Conservation (phyloP, 1,139 yeast genomes). For the Nakaseomyces sp. region DNA sequence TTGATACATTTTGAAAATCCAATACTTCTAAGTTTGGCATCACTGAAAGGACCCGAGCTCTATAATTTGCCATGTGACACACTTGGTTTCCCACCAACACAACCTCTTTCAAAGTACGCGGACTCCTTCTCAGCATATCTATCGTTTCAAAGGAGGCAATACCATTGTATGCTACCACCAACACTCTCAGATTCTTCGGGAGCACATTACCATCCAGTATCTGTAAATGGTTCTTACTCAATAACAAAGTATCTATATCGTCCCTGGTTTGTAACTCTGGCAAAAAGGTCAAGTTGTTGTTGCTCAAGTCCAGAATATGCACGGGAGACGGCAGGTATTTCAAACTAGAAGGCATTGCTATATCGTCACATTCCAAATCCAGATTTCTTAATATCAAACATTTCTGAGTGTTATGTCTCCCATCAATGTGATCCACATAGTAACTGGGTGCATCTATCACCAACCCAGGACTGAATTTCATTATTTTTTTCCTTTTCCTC, state of each 20-base stretch:
- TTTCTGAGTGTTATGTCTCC: constrained; percentile 24
- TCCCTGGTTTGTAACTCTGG: constrained; percentile 19
- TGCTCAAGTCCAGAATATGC: constrained; percentile 27
- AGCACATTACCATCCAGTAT: constrained; percentile 20
- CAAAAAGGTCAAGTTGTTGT: constrained; percentile 21
- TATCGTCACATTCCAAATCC: constrained; percentile 19
- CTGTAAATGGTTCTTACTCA: constrained; percentile 24
- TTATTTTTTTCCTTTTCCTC: constrained; percentile 14
- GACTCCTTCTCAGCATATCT: constrained; percentile 17
- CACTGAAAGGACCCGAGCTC: constrained; percentile 51
- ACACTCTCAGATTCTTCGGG: constrained; percentile 20
- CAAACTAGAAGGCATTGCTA: constrained; percentile 21
- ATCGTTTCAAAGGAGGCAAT: constrained; percentile 19
- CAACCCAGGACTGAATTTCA: constrained; percentile 48
- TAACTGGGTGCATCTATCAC: constrained; percentile 44
- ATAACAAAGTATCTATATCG: constrained; percentile 26
- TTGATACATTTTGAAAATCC: constrained; percentile 58
- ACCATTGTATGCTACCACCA: constrained; percentile 23
- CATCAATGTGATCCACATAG: constrained; percentile 26
- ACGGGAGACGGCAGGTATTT: constrained; percentile 19
- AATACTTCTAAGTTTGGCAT: constrained; percentile 55
- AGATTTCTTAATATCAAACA: constrained; percentile 24
- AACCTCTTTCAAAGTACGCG: constrained; percentile 34
- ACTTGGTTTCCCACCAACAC: constrained; percentile 58
- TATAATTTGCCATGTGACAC: constrained; percentile 44